These are phyloP conservation scores for Apiospora aurea DNA, from an alignment of 2,329 filamentous ascomycete genomes.

Conservation along the genomic window DNA sequence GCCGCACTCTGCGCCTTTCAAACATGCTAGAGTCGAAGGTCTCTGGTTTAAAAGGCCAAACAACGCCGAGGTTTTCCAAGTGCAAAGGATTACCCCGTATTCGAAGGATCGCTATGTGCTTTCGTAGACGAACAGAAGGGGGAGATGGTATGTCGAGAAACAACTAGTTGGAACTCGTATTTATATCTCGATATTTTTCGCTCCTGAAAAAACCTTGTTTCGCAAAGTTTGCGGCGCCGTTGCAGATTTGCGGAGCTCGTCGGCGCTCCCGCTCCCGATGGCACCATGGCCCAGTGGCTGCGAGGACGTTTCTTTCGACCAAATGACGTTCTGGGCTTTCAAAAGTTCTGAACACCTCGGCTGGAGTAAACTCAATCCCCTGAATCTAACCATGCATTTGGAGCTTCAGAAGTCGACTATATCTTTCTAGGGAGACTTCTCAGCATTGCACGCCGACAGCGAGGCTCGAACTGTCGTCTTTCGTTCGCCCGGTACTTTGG, in stretches of 20 bases:
- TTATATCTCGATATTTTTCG: too few species aligned
- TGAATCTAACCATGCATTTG: neutral
- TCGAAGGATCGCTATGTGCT: neutral
- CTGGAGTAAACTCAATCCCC: neutral
- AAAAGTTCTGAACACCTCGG: neutral
- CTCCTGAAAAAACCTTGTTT: neutral
- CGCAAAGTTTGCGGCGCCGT: neutral
- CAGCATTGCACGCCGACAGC: neutral
- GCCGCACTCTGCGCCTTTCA: neutral
- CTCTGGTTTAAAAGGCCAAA: neutral
- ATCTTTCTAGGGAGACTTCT: neutral
- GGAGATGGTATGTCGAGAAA: too few species aligned
- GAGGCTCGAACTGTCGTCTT: neutral
- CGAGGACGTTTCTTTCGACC: neutral
- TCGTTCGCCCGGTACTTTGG: neutral
- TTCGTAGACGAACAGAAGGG: neutral
- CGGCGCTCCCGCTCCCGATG: neutral
- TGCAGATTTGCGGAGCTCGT: neutral
- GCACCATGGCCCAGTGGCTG: neutral
- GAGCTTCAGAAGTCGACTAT: neutral
- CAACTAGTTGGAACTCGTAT: neutral
- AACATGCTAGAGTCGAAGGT: neutral
- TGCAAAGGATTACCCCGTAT: slow-evolving; percentile 3
- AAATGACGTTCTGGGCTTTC: neutral
- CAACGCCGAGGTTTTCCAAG: neutral